Evolutionary conservation across 257 asterid genomes (phyloP), one percentile per base, ranked within the genome.

Genomic region (Solanum lycopersicoides): DNA sequence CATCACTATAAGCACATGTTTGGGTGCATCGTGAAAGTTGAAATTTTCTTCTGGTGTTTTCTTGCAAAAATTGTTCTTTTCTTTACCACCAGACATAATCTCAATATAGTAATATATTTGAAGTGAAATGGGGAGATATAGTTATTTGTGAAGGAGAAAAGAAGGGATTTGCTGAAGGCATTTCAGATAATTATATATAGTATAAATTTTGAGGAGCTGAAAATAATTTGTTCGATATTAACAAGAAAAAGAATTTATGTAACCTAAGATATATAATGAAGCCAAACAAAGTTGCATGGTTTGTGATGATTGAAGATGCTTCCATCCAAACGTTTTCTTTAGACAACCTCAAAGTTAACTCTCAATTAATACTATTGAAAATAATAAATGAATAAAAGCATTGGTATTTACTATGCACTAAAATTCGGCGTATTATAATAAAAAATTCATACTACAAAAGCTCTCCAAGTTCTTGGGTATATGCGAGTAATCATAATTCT

Each of bases 1-100:
- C 95, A 93, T 93, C 4, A 95, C 93, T 32, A 95, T 73, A 3
- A 94, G 89, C 4, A 94, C 91, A 2, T 92, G 94, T 53, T 91
- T 90, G 1, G 95, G 94, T 9, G 71, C 87, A 28, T 93, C 85
- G 5, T 37, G 39, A 37, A 37, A 37, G 39, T 0, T 37, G 39
- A 37, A 37, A 37, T 37, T 7, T 12, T 89, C 77, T 3, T 85
- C 60, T 13, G 71, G 45, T 14, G 71, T 68, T 13, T 75, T 73
- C 41, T 73, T 89, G 71, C 79, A 77, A 4, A 23, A 84, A 12
- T 16, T 6, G 8, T 34, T 73, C 13, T 47, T 77, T 72, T 82
- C 88, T n/a, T 35, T 37, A 6, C 3, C 10, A 15, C 32, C 56
- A 28, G 15, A 56, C 12, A 39, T 28, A 50, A 45, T 44, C 20